Conservation (phyloP, 176 grass and related monocot genomes). For the Phyllostachys edulis region DNA sequence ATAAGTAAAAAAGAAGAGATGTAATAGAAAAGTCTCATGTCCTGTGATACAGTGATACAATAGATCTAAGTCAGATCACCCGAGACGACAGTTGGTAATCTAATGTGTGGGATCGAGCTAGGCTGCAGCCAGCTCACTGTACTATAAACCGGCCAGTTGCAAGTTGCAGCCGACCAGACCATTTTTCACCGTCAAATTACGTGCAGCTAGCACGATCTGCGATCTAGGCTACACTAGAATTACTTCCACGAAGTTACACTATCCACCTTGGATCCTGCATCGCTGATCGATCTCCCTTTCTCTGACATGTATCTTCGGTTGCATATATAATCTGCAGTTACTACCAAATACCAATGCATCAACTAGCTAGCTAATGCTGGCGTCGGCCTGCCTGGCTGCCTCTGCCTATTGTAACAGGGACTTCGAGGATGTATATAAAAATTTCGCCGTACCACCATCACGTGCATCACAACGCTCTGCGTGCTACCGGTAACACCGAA, state of each 20-base stretch:
- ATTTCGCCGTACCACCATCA: conserved; percentile 19
- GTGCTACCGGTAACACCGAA: conserved; percentile 31
- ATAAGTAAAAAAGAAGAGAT: too few relatives aligned
- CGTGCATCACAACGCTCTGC: neutral
- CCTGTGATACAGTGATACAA: neutral
- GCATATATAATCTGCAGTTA: neutral
- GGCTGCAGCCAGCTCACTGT: neutral
- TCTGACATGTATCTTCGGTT: neutral
- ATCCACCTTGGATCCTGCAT: neutral
- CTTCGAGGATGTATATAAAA: neutral
- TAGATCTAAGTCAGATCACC: neutral
- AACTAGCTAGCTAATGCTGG: neutral
- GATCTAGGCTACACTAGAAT: too few relatives aligned
- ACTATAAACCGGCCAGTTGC: conserved; percentile 15
- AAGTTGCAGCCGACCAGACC: conserved; percentile 25
- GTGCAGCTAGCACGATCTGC: neutral
- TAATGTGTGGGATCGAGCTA: neutral
- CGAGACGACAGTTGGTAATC: conserved; percentile 12
- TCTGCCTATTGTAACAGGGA: conserved; percentile 10
- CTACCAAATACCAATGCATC: neutral
- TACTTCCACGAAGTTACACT: too few relatives aligned
- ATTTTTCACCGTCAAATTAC: neutral
- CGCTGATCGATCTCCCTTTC: neutral
- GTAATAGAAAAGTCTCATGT: neutral
- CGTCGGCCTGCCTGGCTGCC: neutral